Percentiles rank a stretch among this genome's conserved stretches.
Conservation (phyloP, 768 basidiomycete species). For the Pleurotus djamor region DNA sequence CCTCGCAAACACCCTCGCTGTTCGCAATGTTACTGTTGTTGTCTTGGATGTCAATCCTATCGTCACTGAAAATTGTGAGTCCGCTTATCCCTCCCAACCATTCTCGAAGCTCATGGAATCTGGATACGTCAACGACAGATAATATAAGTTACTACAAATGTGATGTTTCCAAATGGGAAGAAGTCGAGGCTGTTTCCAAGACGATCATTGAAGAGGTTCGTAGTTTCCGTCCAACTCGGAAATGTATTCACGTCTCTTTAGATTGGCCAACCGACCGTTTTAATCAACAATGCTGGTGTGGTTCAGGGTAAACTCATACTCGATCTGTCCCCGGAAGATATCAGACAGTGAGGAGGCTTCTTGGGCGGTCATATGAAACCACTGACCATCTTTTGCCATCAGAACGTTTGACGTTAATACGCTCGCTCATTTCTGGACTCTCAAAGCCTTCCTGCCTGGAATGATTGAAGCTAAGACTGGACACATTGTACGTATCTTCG, state of each 20-base stretch:
- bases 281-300: constrained; percentile 95
- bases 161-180: constrained; percentile 87
- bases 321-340: constrained; percentile 74
- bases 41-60: constrained; percentile 85
- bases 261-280: constrained; percentile 86
- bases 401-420: constrained; percentile 93
- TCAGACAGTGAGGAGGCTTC: constrained; percentile 59
- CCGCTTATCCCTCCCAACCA: not conserved
- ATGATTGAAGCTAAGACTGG: constrained; percentile 79
- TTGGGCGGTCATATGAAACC: not conserved
- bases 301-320: constrained; percentile 86
- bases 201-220: constrained; percentile 75
- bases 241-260: constrained; percentile 22
- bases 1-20: constrained; percentile 83
- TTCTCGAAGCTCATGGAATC: constrained; percentile 1
- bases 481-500: constrained; percentile 66
- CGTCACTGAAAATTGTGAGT: constrained; percentile 71
- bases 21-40: constrained; percentile 77
- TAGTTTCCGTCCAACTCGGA: not conserved
- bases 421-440: constrained; percentile 85
- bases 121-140: constrained; percentile 40
- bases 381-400: not conserved
- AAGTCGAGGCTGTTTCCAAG: constrained; percentile 75
- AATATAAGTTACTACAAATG: constrained; percentile 87
- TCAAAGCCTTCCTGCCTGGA: constrained; percentile 90